Evolutionary conservation across 2,329 filamentous ascomycete species (phyloP).

Genomic region (Lachnellula cervina): DNA sequence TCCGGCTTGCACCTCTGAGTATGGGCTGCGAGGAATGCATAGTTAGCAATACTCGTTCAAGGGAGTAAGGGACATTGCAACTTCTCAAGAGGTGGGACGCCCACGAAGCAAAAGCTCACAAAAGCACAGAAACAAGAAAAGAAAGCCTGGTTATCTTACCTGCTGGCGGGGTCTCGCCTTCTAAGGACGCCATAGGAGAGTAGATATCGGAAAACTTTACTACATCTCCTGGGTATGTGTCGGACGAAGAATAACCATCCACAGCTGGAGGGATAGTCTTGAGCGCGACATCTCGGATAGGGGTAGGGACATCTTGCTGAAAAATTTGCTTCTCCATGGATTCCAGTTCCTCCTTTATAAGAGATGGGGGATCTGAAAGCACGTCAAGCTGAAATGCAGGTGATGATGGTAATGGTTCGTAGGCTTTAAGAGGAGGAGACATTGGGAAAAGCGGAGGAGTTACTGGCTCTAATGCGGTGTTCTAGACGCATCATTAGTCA

Average conservation of each 20-base stretch:
- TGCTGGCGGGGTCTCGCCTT: conserved; percentile 5
- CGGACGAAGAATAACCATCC: not conserved
- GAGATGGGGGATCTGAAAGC: conserved; percentile 21
- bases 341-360: conserved; percentile 23
- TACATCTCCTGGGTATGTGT: conserved; percentile 37
- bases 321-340: conserved; percentile 26
- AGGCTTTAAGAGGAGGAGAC: conserved; percentile 9
- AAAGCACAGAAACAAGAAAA: too few relatives aligned
- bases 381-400: conserved; percentile 22
- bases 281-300: conserved; percentile 7
- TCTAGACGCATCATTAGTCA: conserved; percentile 11
- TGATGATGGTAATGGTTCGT: conserved; percentile 23
- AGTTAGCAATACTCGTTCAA: too few relatives aligned
- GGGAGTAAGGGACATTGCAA: too few relatives aligned
- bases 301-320: conserved; percentile 25
- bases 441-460: conserved; percentile 30
- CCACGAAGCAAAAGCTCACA: too few relatives aligned
- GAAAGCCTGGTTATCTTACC: too few relatives aligned
- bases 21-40: not conserved
- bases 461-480: conserved; percentile 19
- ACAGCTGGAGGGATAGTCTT: not conserved
- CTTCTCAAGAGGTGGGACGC: too few relatives aligned
- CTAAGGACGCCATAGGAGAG: conserved; percentile 13
- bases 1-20: conserved; percentile 10
- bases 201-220: conserved; percentile 65